These are phyloP conservation scores for Amorphotheca resinae DNA, from an alignment of 495 filamentous ascomycete species.

Conservation along the genomic window DNA sequence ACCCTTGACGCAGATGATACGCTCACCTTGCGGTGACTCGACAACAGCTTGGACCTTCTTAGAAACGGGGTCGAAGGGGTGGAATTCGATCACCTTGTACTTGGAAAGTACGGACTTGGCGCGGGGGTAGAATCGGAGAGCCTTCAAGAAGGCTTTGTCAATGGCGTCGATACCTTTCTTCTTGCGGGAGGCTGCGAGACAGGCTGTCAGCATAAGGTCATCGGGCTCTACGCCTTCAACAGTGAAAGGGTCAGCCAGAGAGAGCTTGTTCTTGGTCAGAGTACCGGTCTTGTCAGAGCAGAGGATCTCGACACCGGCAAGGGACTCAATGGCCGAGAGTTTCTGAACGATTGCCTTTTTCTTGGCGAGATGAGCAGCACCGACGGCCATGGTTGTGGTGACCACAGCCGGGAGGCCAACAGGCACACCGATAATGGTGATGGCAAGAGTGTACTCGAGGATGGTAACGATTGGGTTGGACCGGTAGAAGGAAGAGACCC, in stretches of 20 bases:
- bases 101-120: constrained; percentile 62
- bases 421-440: constrained; percentile 88
- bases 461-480: constrained; percentile 63
- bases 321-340: constrained; percentile 85
- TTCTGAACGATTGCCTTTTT: constrained; percentile 97
- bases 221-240: constrained; percentile 65
- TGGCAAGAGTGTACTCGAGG: constrained; percentile 71
- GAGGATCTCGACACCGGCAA: constrained; percentile 90
- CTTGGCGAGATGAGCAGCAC: constrained; percentile 84
- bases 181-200: constrained; percentile 82
- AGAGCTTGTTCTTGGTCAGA: constrained; percentile 85
- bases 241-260: constrained; percentile 72
- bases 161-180: constrained; percentile 93
- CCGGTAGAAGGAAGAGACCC: constrained; percentile 79
- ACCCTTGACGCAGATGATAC: constrained; percentile 81
- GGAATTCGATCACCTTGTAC: constrained; percentile 70
- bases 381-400: constrained; percentile 93
- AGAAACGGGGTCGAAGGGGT: constrained; percentile 85
- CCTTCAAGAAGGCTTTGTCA: constrained; percentile 86
- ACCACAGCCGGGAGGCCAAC: constrained; percentile 94
- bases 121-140: constrained; percentile 62
- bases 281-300: constrained; percentile 97
- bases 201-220: constrained; percentile 84
- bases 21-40: constrained; percentile 66
- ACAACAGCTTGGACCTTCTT: constrained; percentile 86